Base-by-base conservation (phyloP, 768 basidiomycete species). In the Chalciporus pseudorubinellus region DNA sequence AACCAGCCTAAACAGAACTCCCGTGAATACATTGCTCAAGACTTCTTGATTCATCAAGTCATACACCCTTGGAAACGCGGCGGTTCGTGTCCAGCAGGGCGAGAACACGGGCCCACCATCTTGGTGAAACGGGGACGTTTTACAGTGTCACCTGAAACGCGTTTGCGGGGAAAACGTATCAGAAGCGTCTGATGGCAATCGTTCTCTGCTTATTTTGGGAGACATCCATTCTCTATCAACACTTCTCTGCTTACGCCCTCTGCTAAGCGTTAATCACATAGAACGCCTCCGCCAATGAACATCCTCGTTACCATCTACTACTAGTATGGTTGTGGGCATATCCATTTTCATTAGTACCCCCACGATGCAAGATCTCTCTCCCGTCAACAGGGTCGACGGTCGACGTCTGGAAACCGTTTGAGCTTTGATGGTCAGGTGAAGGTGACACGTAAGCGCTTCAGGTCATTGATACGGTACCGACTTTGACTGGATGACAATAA, bases 221-320 rank as follows among this genome's bases (percentile, higher is more conserved):
- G 46, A 52, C 57, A 53, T 66, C 66, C 66, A 66, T 68, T 68
- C 61, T 51, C 44, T 34, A 39, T 46, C 14, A 36, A 48, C 49
- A 55, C 62, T 62, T 68, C 58, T 61, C 58, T 66, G n/a, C n/a
- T n/a, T n/a, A 39, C 66, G 59, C 66, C 66, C 56, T 49, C 49
- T 47, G 22, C 48, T 46, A 26, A 47, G 51, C 36, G 39, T 48
- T 26, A 54, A 42, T 47, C 56, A 53, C 46, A 36, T 48, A 20
- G 28, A 48, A 48, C 45, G 28, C 45, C 39, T 29, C 53, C 46
- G 39, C 55, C 44, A 56, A 53, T 39, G 46, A 46, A 22, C 39
- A 48, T 41, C 49, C 52, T 55, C 48, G 44, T 44, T 52, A 38
- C 40, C 21, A 24, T 47, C 45, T 48, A 46, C 45, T 48, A 46